Base-by-base conservation (phyloP, 2,329 filamentous ascomycete species). In the Colletotrichum sp. region DNA sequence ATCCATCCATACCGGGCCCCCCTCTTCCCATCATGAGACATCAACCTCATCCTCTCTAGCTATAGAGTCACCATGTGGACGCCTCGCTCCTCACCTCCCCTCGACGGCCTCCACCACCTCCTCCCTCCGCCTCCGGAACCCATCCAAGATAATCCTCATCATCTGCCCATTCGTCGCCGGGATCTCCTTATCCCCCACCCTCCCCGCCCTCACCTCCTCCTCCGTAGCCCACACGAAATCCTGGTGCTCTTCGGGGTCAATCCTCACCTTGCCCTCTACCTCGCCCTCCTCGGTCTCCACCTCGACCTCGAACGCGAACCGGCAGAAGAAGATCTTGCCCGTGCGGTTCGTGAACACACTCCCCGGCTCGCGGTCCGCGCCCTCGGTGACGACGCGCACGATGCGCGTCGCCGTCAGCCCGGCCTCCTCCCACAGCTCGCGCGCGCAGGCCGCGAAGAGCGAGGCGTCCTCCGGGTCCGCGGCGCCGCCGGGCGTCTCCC, bases 401-500 rank as follows among this genome's bases (percentile, higher is more conserved):
- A 87, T 77, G 36, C 79, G 79, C 13, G 64, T 77, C 6, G 82
- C 83, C 34, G 78, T 68, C 6, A 90, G 80, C 0, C 88, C 87
- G 10, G 86, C 79, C 80, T 90, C 88, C 80, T 90, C 89, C 80
- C 80, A 83, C 4, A 90, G 82, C 81, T 90, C 89, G 18, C 89
- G 84, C 18, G 84, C 86, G n/a, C 85, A 85, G 18, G 84, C 85
- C 63, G 84, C 78, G 6, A 90, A 81, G 6, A 90, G 83, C 15
- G 80, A 86, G 8, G 76, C 60, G 76, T 90, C 88, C 1, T 81
- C 80, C 0, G 80, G 67, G 66, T 90, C 89, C 55, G 85, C 85
- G 1, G 82, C 85, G n/a, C 89, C 89, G 26, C 89, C 89, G 2
- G 89, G 88, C 1, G 85, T 76, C 74, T 90, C 89, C 89, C 89